Conservation (phyloP, 1,284 basidiomycete species). For the Cryptococcus sp. region DNA sequence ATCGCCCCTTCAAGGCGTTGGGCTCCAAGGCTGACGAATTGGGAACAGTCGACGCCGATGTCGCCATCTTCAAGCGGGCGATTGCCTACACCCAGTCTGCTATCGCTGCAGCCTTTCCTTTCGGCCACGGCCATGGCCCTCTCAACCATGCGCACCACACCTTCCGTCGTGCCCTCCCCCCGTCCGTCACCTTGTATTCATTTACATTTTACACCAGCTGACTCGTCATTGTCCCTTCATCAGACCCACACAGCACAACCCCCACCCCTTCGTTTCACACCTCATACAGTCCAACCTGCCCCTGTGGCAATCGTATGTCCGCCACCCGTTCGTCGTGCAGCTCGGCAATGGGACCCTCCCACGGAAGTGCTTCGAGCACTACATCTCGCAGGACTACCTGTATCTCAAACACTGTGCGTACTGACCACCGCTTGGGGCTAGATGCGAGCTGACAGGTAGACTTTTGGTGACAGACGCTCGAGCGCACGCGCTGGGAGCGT, state of each 20-base stretch:
- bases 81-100: slow-evolving; percentile 71
- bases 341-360: slow-evolving; percentile 70
- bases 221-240: neutral
- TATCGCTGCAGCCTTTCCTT: slow-evolving; percentile 65
- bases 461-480: slow-evolving; percentile 45
- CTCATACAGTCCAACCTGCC: slow-evolving; percentile 60
- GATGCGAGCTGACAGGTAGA: too few species aligned
- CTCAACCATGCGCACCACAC: slow-evolving; percentile 78
- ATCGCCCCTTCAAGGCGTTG: neutral
- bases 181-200: slow-evolving; percentile 53
- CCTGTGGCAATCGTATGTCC: slow-evolving; percentile 71
- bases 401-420: slow-evolving; percentile 52
- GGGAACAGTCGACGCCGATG: slow-evolving; percentile 3
- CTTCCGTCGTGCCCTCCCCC: slow-evolving; percentile 56
- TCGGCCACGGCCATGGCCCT: slow-evolving; percentile 79
- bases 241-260: slow-evolving; percentile 62
- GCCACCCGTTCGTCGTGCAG: slow-evolving; percentile 76
- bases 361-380: slow-evolving; percentile 69
- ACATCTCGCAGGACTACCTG: slow-evolving; percentile 65
- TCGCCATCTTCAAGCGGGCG: slow-evolving; percentile 51
- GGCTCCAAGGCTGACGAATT: neutral
- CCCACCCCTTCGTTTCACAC: slow-evolving; percentile 65
- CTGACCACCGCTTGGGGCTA: too few species aligned
- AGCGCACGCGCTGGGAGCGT: slow-evolving; percentile 62
- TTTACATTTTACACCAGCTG: too few species aligned